phyloP scores from a whole-genome alignment of 2,329 filamentous ascomycete genomes.

The Huntiella omanensis region DNA sequence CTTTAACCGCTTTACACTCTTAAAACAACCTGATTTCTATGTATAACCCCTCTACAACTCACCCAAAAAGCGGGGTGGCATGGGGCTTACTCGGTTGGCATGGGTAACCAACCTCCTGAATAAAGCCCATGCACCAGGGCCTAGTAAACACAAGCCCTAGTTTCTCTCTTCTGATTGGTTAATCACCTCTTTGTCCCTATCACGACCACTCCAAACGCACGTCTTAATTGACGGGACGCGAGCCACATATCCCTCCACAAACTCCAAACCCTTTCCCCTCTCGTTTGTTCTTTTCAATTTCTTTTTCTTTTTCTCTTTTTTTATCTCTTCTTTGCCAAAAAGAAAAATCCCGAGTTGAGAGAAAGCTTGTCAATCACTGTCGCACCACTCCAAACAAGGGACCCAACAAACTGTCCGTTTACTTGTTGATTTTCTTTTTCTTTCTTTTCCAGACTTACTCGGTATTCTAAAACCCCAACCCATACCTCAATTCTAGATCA shows the following conservation, averaged over 20 bases:
- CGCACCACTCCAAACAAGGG: no score
- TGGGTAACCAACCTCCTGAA: conserved; percentile 9
- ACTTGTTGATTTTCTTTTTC: neutral
- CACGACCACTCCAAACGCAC: neutral
- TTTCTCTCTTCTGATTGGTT: conserved; percentile 10
- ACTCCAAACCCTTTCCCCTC: conserved; percentile 9
- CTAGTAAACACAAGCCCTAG: conserved; percentile 7
- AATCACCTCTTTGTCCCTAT: conserved; percentile 4
- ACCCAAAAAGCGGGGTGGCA: neutral
- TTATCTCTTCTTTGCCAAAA: neutral
- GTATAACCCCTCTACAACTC: no score
- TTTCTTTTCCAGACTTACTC: conserved; percentile 4
- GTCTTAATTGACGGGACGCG: conserved; percentile 1
- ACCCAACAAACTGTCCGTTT: neutral
- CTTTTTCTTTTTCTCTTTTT: conserved; percentile 5
- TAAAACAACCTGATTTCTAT: no score
- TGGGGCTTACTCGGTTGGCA: neutral
- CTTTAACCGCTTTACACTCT: no score
- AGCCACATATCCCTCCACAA: neutral
- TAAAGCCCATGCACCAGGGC: neutral
- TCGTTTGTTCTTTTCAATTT: conserved; percentile 3
- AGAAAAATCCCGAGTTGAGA: neutral
- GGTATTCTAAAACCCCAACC: neutral
- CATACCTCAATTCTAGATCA: neutral
- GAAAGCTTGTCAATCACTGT: no score